Conservation (phyloP, 2,329 filamentous ascomycete species). For the Fusarium veterinarium region DNA sequence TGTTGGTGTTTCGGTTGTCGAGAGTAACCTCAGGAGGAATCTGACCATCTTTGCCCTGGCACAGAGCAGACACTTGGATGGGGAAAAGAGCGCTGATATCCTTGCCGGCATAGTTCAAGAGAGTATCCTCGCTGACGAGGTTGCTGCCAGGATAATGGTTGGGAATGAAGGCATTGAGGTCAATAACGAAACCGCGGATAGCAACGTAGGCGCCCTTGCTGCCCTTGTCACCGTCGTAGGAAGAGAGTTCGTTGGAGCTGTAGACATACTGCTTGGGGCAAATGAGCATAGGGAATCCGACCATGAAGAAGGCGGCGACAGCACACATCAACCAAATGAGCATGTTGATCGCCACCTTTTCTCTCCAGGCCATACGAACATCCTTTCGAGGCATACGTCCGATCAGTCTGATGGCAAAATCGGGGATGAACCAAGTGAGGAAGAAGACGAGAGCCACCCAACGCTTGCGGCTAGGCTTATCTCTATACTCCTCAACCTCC, state of each 20-base stretch:
- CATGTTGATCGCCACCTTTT: constrained; percentile 98
- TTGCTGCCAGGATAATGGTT: constrained; percentile 77
- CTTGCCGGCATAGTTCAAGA: constrained; percentile 85
- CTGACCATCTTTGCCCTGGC: constrained; percentile 76
- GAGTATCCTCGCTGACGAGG: constrained; percentile 62
- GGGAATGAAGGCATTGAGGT: constrained; percentile 75
- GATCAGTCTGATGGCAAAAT: constrained; percentile 79
- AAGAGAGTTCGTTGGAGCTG: constrained; percentile 79
- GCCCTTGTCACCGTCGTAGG: constrained; percentile 77
- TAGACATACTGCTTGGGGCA: constrained; percentile 93
- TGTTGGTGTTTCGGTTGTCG: constrained; percentile 83
- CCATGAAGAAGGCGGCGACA: constrained; percentile 86
- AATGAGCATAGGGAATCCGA: constrained; percentile 86
- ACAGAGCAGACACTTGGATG: constrained; percentile 92
- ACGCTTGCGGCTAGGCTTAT: constrained; percentile 84
- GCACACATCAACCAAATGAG: constrained; percentile 92
- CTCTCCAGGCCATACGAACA: constrained; percentile 91
- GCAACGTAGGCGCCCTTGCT: constrained; percentile 74
- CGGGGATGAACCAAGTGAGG: constrained; percentile 88
- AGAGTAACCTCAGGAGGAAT: constrained; percentile 81
- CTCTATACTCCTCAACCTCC: constrained; percentile 86
- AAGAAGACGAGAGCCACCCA: constrained; percentile 89
- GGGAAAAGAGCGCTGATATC: constrained; percentile 94
- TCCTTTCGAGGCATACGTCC: constrained; percentile 94
- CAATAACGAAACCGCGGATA: constrained; percentile 90